Evolutionary conservation across 78 protist genomes (phyloP), one percentile per base, ranked within the genome.

Genomic region (Dictyostelium intermedium): DNA sequence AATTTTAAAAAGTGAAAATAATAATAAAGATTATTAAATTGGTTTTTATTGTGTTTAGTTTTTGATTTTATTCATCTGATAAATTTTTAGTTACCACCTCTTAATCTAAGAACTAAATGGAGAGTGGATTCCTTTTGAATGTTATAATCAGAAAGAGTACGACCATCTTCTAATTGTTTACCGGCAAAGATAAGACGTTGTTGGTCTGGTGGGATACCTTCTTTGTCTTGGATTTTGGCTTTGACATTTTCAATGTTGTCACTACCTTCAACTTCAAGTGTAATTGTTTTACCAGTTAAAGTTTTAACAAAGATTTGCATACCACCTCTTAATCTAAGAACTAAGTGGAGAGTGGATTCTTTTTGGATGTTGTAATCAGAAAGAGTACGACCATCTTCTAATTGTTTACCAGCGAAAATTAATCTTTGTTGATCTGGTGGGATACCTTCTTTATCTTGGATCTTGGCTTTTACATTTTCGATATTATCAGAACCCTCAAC

Each of bases 341-440:
- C 78, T 23, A 98, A 91, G 91, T 98, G 98, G 41, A 98, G 95
- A 27, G 99, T 98, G 11, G 98, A 83, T 76, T 97, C 99, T 96
- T 98, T 98, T 92, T 97, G 99, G 92, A 99, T 98, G 95, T 98
- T 98, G 96, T 99, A 99, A 84, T 98, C 99, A 23, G 96, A 27
- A 9, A 99, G 97, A 60, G 99, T 98, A 80, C 99, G 96, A 69
- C 99, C 99, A 41, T 98, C 99, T 70, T 99, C 99, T 73, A 99
- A 98, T 91, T 98, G 99, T 92, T 98, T 98, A 78, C 99, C 99
- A 7, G 99, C 99, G 69, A 98, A 99, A 82, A 99, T 98, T 20
- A 99, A 93, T n/a, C 99, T 91, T 95, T 99, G 99, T 82, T 99
- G 99, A 83, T 99, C 99, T 6, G 99, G 99, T 73, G 99, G 99